phyloP scores from a whole-genome alignment of 805 yeast species.

The Cyberlindnera petersonii region DNA sequence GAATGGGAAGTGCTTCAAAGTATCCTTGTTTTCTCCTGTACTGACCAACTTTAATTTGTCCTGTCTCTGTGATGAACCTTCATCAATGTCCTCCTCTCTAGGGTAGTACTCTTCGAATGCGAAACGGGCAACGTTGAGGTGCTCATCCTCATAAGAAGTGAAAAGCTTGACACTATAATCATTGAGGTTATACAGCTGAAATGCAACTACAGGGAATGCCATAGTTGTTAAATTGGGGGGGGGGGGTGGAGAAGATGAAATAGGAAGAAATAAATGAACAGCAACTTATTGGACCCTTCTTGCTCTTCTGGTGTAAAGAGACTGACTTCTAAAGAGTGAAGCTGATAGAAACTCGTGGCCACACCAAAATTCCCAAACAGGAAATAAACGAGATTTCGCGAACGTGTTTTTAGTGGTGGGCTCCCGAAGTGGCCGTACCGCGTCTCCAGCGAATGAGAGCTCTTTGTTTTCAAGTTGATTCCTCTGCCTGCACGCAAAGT shows the following conservation, averaged over 20 bases:
- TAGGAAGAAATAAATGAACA: too few species aligned
- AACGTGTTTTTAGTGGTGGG: conserved; percentile 5
- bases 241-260: too few species aligned
- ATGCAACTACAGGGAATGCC: conserved; percentile 20
- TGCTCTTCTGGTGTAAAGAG: too few species aligned
- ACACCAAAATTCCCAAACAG: background rate
- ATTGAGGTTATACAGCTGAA: conserved; percentile 25
- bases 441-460: conserved; percentile 27
- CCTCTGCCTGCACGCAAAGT: conserved; percentile 16
- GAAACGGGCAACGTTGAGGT: conserved; percentile 21
- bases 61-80: conserved; percentile 24
- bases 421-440: conserved; percentile 19
- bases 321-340: too few species aligned
- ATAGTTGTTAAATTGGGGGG: too few species aligned
- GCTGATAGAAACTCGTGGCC: too few species aligned
- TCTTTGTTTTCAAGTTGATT: conserved; percentile 15
- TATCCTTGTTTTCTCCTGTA: conserved; percentile 5
- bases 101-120: conserved; percentile 21
- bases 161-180: conserved; percentile 26
- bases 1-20: conserved; percentile 23
- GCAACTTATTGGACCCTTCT: too few species aligned
- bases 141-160: conserved; percentile 19
- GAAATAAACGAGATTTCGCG: conserved; percentile 6
- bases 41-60: conserved; percentile 16
- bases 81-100: conserved; percentile 14